Evolutionary conservation across 1,284 basidiomycete genomes (phyloP).

Genomic region (Malassezia psittaci): DNA sequence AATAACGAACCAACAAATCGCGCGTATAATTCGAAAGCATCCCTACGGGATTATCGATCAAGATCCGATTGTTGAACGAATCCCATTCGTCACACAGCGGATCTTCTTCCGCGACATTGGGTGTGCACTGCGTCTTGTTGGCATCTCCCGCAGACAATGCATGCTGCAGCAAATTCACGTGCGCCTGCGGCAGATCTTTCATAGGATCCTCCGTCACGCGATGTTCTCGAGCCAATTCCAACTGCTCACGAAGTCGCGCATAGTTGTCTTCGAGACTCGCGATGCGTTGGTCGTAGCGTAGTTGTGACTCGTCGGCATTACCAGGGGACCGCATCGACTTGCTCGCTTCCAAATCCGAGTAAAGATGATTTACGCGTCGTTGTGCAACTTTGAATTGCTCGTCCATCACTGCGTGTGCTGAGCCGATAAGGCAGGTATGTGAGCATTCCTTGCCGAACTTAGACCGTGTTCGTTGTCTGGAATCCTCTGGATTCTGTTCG

Average conservation of each 20-base stretch:
- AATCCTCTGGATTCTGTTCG: not conserved
- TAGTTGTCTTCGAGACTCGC: not conserved
- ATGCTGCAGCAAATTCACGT: not conserved
- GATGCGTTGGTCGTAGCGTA: not conserved
- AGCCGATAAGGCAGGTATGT: slow-evolving; percentile 63
- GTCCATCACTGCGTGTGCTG: slow-evolving; percentile 50
- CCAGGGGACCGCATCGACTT: not conserved
- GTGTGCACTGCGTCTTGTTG: not conserved
- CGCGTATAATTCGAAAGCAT: slow-evolving; percentile 69
- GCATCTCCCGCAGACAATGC: not conserved
- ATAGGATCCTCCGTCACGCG: slow-evolving; percentile 13
- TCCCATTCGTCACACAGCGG: slow-evolving; percentile 57
- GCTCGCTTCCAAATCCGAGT: slow-evolving; percentile 25
- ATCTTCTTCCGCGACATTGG: not conserved
- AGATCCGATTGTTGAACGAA: slow-evolving; percentile 79
- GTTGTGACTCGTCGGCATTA: not conserved
- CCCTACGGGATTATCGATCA: slow-evolving; percentile 76
- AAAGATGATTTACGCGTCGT: slow-evolving; percentile 50
- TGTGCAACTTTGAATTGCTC: slow-evolving; percentile 52
- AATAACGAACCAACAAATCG: slow-evolving; percentile 78
- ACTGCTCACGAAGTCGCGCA: not conserved
- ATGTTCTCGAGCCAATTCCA: slow-evolving; percentile 15
- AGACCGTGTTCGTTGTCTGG: slow-evolving; percentile 36
- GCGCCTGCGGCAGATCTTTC: not conserved
- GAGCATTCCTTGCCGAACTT: slow-evolving; percentile 83